Percentiles rank a stretch among this genome's conserved stretches.
These are phyloP conservation scores for Tulasnella sp. DNA, from an alignment of 768 basidiomycete species.

Conservation along the genomic window DNA sequence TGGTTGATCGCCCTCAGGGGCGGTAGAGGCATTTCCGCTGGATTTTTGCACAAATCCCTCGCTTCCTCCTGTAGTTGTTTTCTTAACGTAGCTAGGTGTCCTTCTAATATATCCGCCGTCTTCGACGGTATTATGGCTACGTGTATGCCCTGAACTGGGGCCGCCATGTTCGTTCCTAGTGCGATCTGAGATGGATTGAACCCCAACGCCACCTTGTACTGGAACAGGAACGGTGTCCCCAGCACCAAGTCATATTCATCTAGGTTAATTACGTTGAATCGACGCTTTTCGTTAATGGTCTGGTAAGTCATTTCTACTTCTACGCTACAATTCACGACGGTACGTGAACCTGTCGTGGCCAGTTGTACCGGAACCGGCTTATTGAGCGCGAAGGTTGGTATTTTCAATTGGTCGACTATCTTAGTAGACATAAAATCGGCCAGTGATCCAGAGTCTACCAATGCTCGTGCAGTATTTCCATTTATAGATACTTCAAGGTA, in stretches of 20 bases:
- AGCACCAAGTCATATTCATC: too few species aligned
- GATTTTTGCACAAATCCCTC: not conserved
- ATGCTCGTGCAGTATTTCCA: not conserved
- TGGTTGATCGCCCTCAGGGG: constrained; percentile 8
- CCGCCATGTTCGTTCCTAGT: too few species aligned
- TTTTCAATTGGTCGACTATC: constrained; percentile 18
- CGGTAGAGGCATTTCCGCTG: not conserved
- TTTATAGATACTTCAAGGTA: constrained; percentile 14
- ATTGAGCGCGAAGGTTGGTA: not conserved
- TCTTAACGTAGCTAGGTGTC: not conserved
- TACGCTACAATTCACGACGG: constrained; percentile 32
- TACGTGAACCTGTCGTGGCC: constrained; percentile 37
- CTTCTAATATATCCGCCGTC: not conserved
- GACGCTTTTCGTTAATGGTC: constrained; percentile 28
- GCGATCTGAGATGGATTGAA: too few species aligned
- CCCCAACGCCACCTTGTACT: too few species aligned
- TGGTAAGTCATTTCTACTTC: constrained; percentile 33
- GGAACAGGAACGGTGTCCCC: too few species aligned
- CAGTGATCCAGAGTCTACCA: constrained; percentile 19
- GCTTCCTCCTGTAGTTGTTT: not conserved
- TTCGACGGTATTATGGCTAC: not conserved
- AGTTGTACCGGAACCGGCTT: constrained; percentile 36
- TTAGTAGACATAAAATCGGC: constrained; percentile 21
- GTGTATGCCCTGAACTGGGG: too few species aligned
- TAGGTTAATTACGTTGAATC: constrained; percentile 37